Evolutionary conservation across 805 yeast species (phyloP), one percentile per base, ranked within the genome.

Genomic region (Vanderwaltozyma verrucispora): DNA sequence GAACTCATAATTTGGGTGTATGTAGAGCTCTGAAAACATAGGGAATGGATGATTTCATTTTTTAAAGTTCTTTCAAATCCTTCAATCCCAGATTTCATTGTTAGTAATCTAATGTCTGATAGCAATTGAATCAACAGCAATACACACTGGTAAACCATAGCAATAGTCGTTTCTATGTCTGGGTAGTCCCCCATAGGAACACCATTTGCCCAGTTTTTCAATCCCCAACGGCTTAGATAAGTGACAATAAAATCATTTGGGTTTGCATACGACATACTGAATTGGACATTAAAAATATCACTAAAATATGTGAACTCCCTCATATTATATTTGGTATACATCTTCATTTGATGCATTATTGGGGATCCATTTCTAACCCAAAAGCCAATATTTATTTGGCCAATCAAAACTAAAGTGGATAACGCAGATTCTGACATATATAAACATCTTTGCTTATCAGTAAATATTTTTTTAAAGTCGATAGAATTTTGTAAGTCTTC

Each of bases 331-430:
- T 75, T 79, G 28, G 81, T 72, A 55, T 89, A 89, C 39, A 87
- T 76, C 47, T 77, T 80, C 45, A 82, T 68, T 53, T 89, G 97
- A 19, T 78, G 76, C 29, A 81, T 69, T 5, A 86, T 77, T 29
- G 88, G 80, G 41, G 75, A 71, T 0, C 98, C 98, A 59, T 89
- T 89, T 50, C 97, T 72, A 0, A 89, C 96, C 97, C 97, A 89
- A 39, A 81, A 72, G 0, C 96, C 96, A 0, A 82, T 77, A 42
- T 84, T 80, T 8, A 89, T 82, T 50, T 92, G 96, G 0, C 95
- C 75, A 45, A 85, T 60, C 8, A 84, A 59, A 0, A 84, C 95
- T 21, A 86, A 53, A 0, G 88, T 80, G 40, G 94, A 68, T 16
- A 92, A 56, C 0, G 96, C 81, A 44, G 81, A 78, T 45, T 86